A percentile compares a stretch with the other conserved stretches of the same genome.
Conservation (phyloP, 2,329 filamentous ascomycete genomes). For the Calonectria multiphialidica region DNA sequence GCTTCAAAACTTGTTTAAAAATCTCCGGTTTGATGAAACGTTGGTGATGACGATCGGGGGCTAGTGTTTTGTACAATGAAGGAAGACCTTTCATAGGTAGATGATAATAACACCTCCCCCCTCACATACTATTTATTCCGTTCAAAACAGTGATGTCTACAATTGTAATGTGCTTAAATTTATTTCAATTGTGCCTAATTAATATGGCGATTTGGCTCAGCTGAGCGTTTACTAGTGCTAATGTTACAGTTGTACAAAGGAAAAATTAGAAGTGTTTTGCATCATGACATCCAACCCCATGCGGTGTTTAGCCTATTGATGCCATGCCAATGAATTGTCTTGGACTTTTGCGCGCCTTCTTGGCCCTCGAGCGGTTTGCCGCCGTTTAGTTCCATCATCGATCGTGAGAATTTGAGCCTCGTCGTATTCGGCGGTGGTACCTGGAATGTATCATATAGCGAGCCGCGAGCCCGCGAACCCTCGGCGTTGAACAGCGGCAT, state of each 20-base stretch:
- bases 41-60: slow-evolving; percentile 57
- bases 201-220: too few species aligned
- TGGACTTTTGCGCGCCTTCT: slow-evolving; percentile 33
- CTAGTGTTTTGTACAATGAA: slow-evolving; percentile 57
- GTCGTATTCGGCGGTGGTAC: slow-evolving; percentile 33
- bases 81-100: slow-evolving; percentile 58
- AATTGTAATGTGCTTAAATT: background rate
- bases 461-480: slow-evolving; percentile 28
- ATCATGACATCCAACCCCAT: slow-evolving; percentile 45
- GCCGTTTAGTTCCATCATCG: slow-evolving; percentile 43
- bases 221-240: background rate
- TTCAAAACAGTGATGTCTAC: background rate
- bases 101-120: slow-evolving; percentile 70
- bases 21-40: slow-evolving; percentile 59
- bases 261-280: background rate
- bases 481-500: slow-evolving; percentile 32
- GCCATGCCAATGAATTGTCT: slow-evolving; percentile 44
- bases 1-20: slow-evolving; percentile 61
- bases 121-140: slow-evolving; percentile 51
- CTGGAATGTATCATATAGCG: slow-evolving; percentile 43
- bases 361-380: slow-evolving; percentile 30
- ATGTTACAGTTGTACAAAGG: background rate
- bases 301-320: slow-evolving; percentile 45
- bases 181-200: background rate
- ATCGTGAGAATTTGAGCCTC: slow-evolving; percentile 35